A percentile compares a stretch with the other conserved stretches of the same genome.
Evolutionary conservation across 306 rosid species (phyloP).

Genomic region (Luffa acutangula): DNA sequence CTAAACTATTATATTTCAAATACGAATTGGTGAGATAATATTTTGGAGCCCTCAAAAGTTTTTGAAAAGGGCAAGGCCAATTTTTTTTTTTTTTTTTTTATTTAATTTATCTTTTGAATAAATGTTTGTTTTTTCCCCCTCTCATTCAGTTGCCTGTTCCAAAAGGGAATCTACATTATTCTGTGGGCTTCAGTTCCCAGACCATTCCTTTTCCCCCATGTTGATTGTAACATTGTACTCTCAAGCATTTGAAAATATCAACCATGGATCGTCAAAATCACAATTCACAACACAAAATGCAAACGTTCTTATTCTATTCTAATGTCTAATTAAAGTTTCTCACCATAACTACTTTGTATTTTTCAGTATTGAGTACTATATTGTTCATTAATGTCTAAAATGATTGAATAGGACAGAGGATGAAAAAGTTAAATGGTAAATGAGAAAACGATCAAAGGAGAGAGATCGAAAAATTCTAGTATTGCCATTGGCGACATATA

Average conservation of each 20-base stretch:
- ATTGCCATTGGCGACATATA: too few species aligned
- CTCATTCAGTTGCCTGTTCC: background rate
- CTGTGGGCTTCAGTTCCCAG: conserved; percentile 1
- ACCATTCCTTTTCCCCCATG: background rate
- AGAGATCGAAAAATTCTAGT: too few species aligned
- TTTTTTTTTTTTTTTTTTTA: background rate
- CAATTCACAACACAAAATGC: background rate
- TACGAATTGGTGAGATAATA: background rate
- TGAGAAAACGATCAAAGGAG: too few species aligned
- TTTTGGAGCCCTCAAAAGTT: conserved; percentile 5
- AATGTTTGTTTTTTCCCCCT: background rate
- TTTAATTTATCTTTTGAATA: background rate
- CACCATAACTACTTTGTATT: too few species aligned
- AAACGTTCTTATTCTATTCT: background rate
- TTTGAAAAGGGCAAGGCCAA: background rate
- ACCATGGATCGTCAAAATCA: background rate
- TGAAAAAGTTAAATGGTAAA: too few species aligned
- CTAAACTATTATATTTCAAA: background rate
- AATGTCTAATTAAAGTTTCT: too few species aligned
- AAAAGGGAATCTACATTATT: conserved; percentile 9
- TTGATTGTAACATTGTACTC: background rate
- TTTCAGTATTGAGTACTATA: background rate
- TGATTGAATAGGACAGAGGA: too few species aligned
- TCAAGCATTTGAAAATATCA: background rate
- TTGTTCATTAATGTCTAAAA: background rate